Evolutionary conservation across 2,329 filamentous ascomycete species (phyloP), one percentile per base, ranked within the genome.

Genomic region (Xylariaceae sp.): DNA sequence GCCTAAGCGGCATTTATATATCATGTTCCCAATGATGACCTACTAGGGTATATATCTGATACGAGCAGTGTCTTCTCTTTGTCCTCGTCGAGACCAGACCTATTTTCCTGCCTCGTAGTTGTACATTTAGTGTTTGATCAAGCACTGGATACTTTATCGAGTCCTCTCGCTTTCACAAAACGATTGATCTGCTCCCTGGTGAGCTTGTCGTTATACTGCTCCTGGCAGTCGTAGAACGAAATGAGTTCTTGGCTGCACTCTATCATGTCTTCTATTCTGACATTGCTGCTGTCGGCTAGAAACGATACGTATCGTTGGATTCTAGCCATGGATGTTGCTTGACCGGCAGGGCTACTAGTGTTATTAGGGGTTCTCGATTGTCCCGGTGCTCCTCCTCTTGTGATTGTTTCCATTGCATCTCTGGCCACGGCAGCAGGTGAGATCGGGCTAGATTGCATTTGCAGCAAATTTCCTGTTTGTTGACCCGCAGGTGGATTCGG

Each of bases 201-300:
- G 38, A 77, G 70, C 62, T 83, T 83, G 48, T 84, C 81, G 56
- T 82, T 82, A 59, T 82, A 83, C 60, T 81, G 75, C 63, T 84
- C 81, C 46, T 81, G 75, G 54, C 75, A 81, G 65, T 95, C 89
- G 67, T 96, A 96, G 57, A 96, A 82, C 3, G 89, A 92, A 48
- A 97, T 89, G 56, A 96, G 81, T 72, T 96, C 92, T 71, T 97
- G 92, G 0, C 89, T 93, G 64, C 88, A 90, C 70, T 96, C 90
- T 46, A 96, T 87, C 69, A 95, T 86, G 31, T 85, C 87, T 59
- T 89, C 84, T 63, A 96, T 88, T 63, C 95, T 89, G 41, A 96
- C 83, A 51, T 84, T 87, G 22, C 22, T 28, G 63, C 89, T 94
- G 66, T 96, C 90, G 1, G 91, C 88, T 51, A 96, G 76, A 87